A percentile compares a stretch with the other conserved stretches of the same genome.
phyloP scores from a whole-genome alignment of 805 yeast genomes.

The Metschnikowia amazonensis region DNA sequence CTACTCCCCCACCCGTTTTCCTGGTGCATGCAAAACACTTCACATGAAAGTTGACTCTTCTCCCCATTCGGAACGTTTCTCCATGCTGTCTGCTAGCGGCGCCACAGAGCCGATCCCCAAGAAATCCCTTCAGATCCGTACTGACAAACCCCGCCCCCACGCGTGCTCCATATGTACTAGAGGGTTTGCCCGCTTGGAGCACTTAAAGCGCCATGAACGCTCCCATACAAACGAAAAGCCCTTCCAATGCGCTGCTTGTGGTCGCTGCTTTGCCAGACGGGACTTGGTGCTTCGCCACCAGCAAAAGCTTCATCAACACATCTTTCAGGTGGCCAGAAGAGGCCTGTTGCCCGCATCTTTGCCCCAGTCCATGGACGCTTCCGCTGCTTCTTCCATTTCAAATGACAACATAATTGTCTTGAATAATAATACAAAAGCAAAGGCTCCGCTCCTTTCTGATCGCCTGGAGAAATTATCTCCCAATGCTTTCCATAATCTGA shows the following conservation, averaged over 20 bases:
- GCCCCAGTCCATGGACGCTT: slow-evolving; percentile 6
- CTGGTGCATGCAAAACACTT: neutral
- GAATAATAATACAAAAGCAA: slow-evolving; percentile 48
- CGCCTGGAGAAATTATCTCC: slow-evolving; percentile 4
- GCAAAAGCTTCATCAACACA: slow-evolving; percentile 70
- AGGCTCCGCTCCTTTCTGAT: slow-evolving; percentile 42
- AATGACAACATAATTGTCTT: slow-evolving; percentile 52
- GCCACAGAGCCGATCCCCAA: slow-evolving; percentile 72
- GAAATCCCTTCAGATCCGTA: slow-evolving; percentile 76
- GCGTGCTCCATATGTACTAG: slow-evolving; percentile 87
- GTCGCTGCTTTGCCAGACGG: slow-evolving; percentile 90
- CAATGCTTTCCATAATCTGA: slow-evolving; percentile 1
- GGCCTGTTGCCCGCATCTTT: slow-evolving; percentile 16
- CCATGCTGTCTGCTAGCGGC: slow-evolving; percentile 11
- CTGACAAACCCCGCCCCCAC: slow-evolving; percentile 93
- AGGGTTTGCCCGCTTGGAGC: slow-evolving; percentile 94
- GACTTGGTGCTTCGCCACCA: slow-evolving; percentile 88
- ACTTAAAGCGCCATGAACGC: slow-evolving; percentile 87
- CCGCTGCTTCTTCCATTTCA: slow-evolving; percentile 6
- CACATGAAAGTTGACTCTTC: neutral
- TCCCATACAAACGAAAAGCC: slow-evolving; percentile 87
- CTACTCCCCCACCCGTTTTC: neutral
- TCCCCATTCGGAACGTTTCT: slow-evolving; percentile 3
- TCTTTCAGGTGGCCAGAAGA: slow-evolving; percentile 16
- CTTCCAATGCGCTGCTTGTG: slow-evolving; percentile 93